Conservation (phyloP, 257 asterid genomes). For the Striga asiatica region DNA sequence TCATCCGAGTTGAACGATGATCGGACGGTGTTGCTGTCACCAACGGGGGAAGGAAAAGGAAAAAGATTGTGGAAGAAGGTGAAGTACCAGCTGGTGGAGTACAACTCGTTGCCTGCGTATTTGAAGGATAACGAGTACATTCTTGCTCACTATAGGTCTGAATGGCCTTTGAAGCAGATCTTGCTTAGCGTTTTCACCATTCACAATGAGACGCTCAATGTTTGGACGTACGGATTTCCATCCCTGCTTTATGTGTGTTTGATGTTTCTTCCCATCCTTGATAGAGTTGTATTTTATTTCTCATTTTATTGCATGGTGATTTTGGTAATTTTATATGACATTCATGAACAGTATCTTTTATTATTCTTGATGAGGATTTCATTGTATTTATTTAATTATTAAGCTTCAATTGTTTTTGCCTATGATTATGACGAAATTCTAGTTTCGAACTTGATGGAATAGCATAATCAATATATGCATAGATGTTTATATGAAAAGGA, state of each 20-base stretch:
- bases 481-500: neutral
- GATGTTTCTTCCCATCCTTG: no score
- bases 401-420: neutral
- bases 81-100: slow-evolving; percentile 90
- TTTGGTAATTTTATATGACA: neutral
- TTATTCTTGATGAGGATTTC: neutral
- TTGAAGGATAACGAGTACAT: slow-evolving; percentile 91
- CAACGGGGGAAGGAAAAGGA: slow-evolving; percentile 40
- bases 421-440: neutral
- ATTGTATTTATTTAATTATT: neutral
- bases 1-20: slow-evolving; percentile 24
- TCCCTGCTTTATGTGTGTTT: neutral
- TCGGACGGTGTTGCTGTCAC: slow-evolving; percentile 14
- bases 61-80: slow-evolving; percentile 82
- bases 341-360: no score
- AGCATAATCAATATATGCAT: neutral
- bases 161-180: slow-evolving; percentile 83
- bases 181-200: slow-evolving; percentile 78
- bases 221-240: slow-evolving; percentile 78
- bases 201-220: slow-evolving; percentile 94
- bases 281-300: no score
- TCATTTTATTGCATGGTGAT: neutral
- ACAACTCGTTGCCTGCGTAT: slow-evolving; percentile 81
- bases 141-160: slow-evolving; percentile 64
- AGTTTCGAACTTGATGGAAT: slow-evolving; percentile 1